phyloP scores from a whole-genome alignment of 2,329 filamentous ascomycete species.

The Aspergillus sp. region DNA sequence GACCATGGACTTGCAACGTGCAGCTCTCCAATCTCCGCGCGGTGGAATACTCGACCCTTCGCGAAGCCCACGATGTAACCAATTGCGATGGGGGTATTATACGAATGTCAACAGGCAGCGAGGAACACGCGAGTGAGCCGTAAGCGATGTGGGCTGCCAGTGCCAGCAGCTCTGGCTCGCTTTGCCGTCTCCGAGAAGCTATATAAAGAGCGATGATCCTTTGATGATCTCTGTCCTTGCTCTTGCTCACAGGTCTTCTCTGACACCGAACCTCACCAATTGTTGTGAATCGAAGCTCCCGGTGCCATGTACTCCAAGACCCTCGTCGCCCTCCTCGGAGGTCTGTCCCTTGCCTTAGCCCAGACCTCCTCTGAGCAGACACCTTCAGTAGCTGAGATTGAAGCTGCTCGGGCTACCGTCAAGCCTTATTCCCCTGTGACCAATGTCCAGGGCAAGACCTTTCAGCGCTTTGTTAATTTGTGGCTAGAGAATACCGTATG shows the following conservation, averaged over 20 bases:
- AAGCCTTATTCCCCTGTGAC: constrained; percentile 61
- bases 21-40: constrained; percentile 1
- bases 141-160: not conserved
- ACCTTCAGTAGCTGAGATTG: constrained; percentile 28
- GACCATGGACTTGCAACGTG: constrained; percentile 16
- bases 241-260: not conserved
- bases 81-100: constrained; percentile 4
- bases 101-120: not conserved
- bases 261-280: not conserved
- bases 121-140: not conserved
- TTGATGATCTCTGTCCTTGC: not conserved
- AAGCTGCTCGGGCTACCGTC: constrained; percentile 52
- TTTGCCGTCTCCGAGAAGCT: not conserved
- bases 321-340: constrained; percentile 23
- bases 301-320: constrained; percentile 21
- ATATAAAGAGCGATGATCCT: constrained; percentile 3
- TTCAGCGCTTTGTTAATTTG: constrained; percentile 70
- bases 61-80: not conserved
- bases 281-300: not conserved
- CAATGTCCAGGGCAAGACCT: constrained; percentile 68
- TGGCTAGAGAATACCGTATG: constrained; percentile 74
- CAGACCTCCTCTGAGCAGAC: constrained; percentile 26
- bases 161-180: not conserved
- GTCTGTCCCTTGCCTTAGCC: constrained; percentile 18
- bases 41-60: not conserved